Percentiles rank a stretch among this genome's conserved stretches.
These are phyloP conservation scores for Monilinia fructigena DNA, from an alignment of 2,329 filamentous ascomycete species.

Conservation along the genomic window DNA sequence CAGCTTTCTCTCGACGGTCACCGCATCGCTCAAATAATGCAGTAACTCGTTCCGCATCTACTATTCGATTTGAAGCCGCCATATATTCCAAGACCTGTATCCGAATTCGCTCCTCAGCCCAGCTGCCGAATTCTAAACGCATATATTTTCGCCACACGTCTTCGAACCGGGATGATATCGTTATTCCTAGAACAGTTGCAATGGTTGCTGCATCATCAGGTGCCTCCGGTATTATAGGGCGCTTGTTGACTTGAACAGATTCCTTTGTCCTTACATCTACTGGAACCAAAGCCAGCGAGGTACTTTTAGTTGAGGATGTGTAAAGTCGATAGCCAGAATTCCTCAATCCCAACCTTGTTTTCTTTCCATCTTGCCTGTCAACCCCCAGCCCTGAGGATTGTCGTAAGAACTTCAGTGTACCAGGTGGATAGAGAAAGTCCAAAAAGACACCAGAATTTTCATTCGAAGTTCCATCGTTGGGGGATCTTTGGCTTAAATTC, in stretches of 20 bases:
- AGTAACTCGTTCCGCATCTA: slow-evolving; percentile 46
- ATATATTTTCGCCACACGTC: slow-evolving; percentile 46
- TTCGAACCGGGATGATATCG: slow-evolving; percentile 37
- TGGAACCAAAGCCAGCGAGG: slow-evolving; percentile 13
- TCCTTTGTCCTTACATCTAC: slow-evolving; percentile 6
- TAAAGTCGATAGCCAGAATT: slow-evolving; percentile 39
- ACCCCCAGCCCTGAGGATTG: slow-evolving; percentile 35
- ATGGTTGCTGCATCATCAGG: slow-evolving; percentile 17
- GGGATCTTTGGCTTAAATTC: slow-evolving; percentile 23
- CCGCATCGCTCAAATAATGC: slow-evolving; percentile 45
- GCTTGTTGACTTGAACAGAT: neutral
- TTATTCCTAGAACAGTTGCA: slow-evolving; percentile 27
- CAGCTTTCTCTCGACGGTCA: slow-evolving; percentile 41
- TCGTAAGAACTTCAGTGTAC: slow-evolving; percentile 42
- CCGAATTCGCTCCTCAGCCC: slow-evolving; percentile 30
- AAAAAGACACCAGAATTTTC: slow-evolving; percentile 35
- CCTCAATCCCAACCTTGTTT: slow-evolving; percentile 26
- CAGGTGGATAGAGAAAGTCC: slow-evolving; percentile 45
- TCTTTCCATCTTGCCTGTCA: slow-evolving; percentile 34
- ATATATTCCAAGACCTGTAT: slow-evolving; percentile 42
- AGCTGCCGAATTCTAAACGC: slow-evolving; percentile 24
- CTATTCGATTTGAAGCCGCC: slow-evolving; percentile 41
- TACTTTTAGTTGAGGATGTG: slow-evolving; percentile 37
- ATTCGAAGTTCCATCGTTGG: slow-evolving; percentile 21
- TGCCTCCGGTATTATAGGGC: neutral